A percentile compares a stretch with the other conserved stretches of the same genome.
These are phyloP conservation scores for Priceomyces fermenticarens DNA, from an alignment of 805 yeast species.

Conservation along the genomic window DNA sequence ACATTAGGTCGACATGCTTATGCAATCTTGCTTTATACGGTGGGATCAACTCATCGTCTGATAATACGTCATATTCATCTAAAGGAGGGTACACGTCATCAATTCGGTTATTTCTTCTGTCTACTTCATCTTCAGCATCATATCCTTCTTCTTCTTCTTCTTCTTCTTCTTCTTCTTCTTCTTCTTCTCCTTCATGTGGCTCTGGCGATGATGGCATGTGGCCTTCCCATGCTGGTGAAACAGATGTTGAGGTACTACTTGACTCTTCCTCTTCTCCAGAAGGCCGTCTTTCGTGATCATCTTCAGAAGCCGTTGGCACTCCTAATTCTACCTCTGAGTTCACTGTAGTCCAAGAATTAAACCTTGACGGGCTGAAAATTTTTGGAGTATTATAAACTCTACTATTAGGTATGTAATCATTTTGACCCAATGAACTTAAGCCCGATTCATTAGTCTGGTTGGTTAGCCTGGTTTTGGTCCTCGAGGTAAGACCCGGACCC, in stretches of 20 bases:
- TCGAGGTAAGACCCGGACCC: conserved; percentile 1
- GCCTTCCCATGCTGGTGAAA: background rate
- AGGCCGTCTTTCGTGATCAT: too few species aligned
- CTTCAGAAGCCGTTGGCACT: background rate
- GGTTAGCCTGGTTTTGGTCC: background rate
- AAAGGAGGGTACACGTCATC: conserved; percentile 4
- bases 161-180: conserved; percentile 1
- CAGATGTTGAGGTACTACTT: background rate
- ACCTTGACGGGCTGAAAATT: conserved; percentile 4
- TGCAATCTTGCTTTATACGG: conserved; percentile 23
- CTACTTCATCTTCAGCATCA: too few species aligned
- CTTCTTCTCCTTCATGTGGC: background rate
- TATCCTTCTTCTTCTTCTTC: background rate
- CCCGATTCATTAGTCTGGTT: too few species aligned
- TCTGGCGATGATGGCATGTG: conserved; percentile 2
- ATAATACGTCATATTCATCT: conserved; percentile 8
- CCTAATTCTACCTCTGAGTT: background rate
- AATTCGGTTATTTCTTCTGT: background rate
- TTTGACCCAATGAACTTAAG: too few species aligned
- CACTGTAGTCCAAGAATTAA: background rate
- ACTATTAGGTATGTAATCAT: background rate
- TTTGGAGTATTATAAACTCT: conserved; percentile 4
- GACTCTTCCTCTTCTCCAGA: background rate
- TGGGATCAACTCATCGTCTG: conserved; percentile 20
- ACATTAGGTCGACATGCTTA: conserved; percentile 21